These are phyloP conservation scores for Odontarrhena argentea DNA, from an alignment of 345 rosid genomes.

Conservation along the genomic window DNA sequence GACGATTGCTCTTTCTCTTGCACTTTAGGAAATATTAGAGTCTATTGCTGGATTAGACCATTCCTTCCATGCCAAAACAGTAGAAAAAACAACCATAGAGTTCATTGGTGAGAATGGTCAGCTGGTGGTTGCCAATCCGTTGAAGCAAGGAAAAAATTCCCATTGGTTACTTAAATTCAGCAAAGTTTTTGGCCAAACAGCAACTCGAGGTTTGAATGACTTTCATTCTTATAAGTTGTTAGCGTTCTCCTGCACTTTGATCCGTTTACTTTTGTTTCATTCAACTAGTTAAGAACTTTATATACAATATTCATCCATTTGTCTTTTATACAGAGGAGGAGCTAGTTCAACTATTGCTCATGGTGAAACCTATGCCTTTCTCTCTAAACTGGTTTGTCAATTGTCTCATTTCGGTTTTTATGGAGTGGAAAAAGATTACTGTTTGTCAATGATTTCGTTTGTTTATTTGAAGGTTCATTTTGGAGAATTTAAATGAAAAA, in stretches of 20 bases:
- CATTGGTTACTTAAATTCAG: conserved; percentile 83
- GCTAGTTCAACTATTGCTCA: too few species aligned
- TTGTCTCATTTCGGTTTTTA: too few species aligned
- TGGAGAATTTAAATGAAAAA: too few species aligned
- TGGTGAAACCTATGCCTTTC: too few species aligned
- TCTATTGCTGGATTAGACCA: conserved; percentile 93
- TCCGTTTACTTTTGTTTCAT: neutral
- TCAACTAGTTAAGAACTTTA: neutral
- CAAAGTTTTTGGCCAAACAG: conserved; percentile 79
- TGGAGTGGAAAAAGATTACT: too few species aligned
- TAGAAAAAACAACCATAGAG: conserved; percentile 74
- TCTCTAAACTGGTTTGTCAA: too few species aligned
- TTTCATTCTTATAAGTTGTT: conserved; percentile 1
- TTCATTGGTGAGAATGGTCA: conserved; percentile 90
- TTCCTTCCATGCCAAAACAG: conserved; percentile 81
- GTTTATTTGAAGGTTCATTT: too few species aligned
- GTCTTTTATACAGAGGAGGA: conserved; percentile 68
- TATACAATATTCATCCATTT: conserved; percentile 5
- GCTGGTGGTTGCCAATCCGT: conserved; percentile 80
- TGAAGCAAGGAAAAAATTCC: conserved; percentile 75
- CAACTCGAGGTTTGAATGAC: conserved; percentile 70
- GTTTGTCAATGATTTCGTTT: too few species aligned
- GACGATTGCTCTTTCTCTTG: conserved; percentile 32
- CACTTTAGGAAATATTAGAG: conserved; percentile 85
- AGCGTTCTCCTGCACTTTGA: neutral